Evolutionary conservation across 768 basidiomycete species (phyloP).

Genomic region (Trametes coccinea): DNA sequence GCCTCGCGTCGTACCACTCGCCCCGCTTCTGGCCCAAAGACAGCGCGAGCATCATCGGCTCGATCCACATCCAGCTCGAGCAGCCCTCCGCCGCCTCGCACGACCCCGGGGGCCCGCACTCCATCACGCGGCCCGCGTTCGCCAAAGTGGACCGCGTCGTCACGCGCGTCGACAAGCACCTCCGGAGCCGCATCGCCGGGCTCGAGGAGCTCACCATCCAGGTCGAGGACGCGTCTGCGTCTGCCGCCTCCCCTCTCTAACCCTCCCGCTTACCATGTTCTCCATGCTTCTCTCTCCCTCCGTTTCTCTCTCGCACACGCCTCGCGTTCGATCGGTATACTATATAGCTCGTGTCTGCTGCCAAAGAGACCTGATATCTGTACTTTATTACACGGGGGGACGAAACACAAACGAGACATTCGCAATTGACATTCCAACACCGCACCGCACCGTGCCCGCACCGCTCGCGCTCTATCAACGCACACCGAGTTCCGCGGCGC

Average conservation of each 20-base stretch:
- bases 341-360: not conserved
- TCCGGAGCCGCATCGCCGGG: conserved; percentile 75
- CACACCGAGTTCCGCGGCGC: not conserved
- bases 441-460: not conserved
- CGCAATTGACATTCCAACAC: conserved; percentile 10
- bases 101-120: conserved; percentile 58
- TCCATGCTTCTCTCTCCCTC: not conserved
- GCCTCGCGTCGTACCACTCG: conserved; percentile 74
- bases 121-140: conserved; percentile 49
- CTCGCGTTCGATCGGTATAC: not conserved
- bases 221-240: conserved; percentile 23
- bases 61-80: conserved; percentile 85
- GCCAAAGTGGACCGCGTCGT: conserved; percentile 71
- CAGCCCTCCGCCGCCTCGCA: conserved; percentile 54
- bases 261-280: no score
- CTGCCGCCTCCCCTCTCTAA: not conserved
- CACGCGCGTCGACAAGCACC: conserved; percentile 68
- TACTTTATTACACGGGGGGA: conserved; percentile 15
- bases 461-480: conserved; percentile 5
- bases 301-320: no score
- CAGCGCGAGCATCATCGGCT: conserved; percentile 79
- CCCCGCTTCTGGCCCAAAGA: conserved; percentile 98
- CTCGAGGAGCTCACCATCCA: conserved; percentile 92
- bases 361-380: not conserved
- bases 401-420: not conserved